Percentiles rank a stretch among this genome's conserved stretches.
Evolutionary conservation across 2,329 filamentous ascomycete genomes (phyloP).

Genomic region (Blastomyces gilchristii): DNA sequence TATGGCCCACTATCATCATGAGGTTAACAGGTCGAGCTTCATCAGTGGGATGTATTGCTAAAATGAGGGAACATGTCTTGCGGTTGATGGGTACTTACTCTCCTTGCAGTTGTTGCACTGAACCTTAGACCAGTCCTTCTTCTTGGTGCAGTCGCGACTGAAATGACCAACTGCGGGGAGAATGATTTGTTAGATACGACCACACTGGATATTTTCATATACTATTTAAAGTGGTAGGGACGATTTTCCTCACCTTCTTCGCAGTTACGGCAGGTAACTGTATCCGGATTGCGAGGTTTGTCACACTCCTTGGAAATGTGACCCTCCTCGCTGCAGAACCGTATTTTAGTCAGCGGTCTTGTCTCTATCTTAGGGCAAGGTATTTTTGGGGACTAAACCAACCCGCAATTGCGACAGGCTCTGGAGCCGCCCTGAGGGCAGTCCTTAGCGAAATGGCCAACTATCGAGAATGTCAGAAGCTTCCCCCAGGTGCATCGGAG

Average conservation of each 20-base stretch:
- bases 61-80: background rate
- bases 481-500: background rate
- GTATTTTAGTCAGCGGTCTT: constrained; percentile 14
- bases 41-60: constrained; percentile 8
- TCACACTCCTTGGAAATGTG: constrained; percentile 37
- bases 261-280: constrained; percentile 38
- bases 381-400: constrained; percentile 11
- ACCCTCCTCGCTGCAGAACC: constrained; percentile 29
- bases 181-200: background rate
- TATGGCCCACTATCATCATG: constrained; percentile 33
- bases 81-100: constrained; percentile 23
- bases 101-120: constrained; percentile 38
- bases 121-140: constrained; percentile 35
- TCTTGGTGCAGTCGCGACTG: constrained; percentile 35
- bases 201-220: background rate
- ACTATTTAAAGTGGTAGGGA: background rate
- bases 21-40: constrained; percentile 6
- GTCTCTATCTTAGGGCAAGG: background rate
- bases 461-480: constrained; percentile 20
- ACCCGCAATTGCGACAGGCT: constrained; percentile 39
- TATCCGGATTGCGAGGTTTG: constrained; percentile 31
- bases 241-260: constrained; percentile 27
- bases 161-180: constrained; percentile 32
- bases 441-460: constrained; percentile 39
- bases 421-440: constrained; percentile 31